Percentiles rank a stretch among this genome's conserved stretches.
Conservation (phyloP, 768 basidiomycete genomes). For the Ephemerocybe angulata region DNA sequence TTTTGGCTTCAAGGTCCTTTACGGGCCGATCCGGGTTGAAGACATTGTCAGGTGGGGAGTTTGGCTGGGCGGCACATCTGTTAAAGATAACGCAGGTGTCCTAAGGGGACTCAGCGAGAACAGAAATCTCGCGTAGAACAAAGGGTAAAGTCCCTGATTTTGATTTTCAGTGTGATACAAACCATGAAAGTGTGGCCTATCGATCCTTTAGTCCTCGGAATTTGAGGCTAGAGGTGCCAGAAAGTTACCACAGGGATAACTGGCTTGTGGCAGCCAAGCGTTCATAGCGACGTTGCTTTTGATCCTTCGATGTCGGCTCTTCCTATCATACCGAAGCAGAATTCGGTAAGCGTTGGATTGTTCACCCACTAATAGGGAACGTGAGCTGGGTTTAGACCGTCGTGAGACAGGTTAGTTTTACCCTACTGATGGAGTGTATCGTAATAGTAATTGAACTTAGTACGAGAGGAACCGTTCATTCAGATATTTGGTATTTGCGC, state of each 20-base stretch:
- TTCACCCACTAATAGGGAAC: too few species aligned
- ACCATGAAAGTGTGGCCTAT: constrained; percentile 83
- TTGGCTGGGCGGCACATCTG: constrained; percentile 80
- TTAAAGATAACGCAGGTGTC: constrained; percentile 79
- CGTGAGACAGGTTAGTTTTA: too few species aligned
- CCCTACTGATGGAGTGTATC: too few species aligned
- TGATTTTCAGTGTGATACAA: constrained; percentile 80
- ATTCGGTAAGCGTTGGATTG: too few species aligned
- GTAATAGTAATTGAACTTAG: too few species aligned
- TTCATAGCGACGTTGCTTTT: too few species aligned
- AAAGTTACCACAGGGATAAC: constrained; percentile 78
- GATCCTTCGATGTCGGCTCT: too few species aligned
- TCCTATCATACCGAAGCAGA: too few species aligned
- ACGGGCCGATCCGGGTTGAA: constrained; percentile 65
- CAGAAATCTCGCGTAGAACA: constrained; percentile 79
- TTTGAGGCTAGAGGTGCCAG: constrained; percentile 80
- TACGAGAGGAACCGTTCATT: too few species aligned
- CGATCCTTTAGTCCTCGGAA: constrained; percentile 78
- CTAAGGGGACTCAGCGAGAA: constrained; percentile 77
- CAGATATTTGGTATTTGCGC: too few species aligned
- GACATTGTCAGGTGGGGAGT: constrained; percentile 81
- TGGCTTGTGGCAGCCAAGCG: constrained; percentile 81
- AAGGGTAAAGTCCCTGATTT: constrained; percentile 80
- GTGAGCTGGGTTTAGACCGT: too few species aligned
- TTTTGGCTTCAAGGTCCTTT: constrained; percentile 69